These are phyloP conservation scores for Colletotrichum sp. DNA, from an alignment of 2,329 filamentous ascomycete genomes.

Conservation along the genomic window DNA sequence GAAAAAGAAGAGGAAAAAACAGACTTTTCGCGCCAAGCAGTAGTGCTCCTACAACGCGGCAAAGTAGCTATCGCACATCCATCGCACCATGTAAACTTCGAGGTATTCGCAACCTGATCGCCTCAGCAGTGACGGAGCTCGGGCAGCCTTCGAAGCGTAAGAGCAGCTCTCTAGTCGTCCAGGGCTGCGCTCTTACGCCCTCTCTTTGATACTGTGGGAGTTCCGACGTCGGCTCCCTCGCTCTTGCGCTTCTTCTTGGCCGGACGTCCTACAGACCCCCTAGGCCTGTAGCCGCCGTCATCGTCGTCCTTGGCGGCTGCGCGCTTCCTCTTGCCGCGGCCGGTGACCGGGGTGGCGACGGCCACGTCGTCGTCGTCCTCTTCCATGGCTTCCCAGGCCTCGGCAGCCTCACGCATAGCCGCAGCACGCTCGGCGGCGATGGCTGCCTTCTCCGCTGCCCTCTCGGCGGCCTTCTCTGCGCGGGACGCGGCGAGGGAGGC, in stretches of 20 bases:
- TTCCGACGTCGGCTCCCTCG: constrained; percentile 40
- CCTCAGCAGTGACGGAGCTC: background rate
- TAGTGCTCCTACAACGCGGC: background rate
- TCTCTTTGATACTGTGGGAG: constrained; percentile 32
- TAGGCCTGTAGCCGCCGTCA: constrained; percentile 64
- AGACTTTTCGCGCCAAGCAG: background rate
- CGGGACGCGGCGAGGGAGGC: constrained; percentile 37
- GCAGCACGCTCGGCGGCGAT: constrained; percentile 31
- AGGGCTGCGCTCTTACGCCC: constrained; percentile 36
- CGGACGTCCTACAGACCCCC: constrained; percentile 55
- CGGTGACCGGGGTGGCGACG: constrained; percentile 34
- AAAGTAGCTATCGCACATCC: background rate
- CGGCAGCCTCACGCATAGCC: constrained; percentile 34
- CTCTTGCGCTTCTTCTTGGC: constrained; percentile 66
- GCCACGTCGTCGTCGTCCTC: constrained; percentile 7
- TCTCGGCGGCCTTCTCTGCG: constrained; percentile 36
- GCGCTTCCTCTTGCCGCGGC: constrained; percentile 55
- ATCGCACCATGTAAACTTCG: background rate
- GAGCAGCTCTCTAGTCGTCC: background rate
- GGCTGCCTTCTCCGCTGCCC: constrained; percentile 39
- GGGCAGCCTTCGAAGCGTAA: background rate
- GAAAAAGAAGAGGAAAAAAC: background rate
- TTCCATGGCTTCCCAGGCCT: constrained; percentile 8
- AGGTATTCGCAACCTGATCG: background rate
- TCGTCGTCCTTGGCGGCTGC: constrained; percentile 44